A percentile compares a stretch with the other conserved stretches of the same genome.
Evolutionary conservation across 768 basidiomycete species (phyloP).

Genomic region (Suillus bovinus): DNA sequence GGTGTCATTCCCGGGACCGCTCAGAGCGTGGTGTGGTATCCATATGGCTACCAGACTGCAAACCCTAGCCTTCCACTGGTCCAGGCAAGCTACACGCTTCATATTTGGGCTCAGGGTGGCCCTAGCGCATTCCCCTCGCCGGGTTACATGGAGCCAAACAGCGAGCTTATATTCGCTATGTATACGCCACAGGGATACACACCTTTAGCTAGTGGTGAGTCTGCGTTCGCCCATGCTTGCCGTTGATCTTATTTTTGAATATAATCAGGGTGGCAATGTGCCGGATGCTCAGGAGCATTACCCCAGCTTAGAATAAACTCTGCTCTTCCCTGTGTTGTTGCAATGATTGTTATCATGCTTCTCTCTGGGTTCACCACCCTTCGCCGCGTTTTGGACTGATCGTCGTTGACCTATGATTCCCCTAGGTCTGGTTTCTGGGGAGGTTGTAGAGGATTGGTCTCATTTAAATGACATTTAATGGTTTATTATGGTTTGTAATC

Average conservation of each 20-base stretch:
- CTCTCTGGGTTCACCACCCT: conserved; percentile 36
- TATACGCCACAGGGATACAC: conserved; percentile 62
- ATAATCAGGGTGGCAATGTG: conserved; percentile 30
- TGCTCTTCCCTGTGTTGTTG: conserved; percentile 33
- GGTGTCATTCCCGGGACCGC: conserved; percentile 53
- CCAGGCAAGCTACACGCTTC: conserved; percentile 59
- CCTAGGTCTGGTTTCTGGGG: background rate
- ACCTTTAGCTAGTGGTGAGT: conserved; percentile 45
- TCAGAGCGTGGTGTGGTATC: conserved; percentile 58
- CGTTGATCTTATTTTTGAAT: background rate
- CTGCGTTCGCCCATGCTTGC: background rate
- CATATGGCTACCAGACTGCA: conserved; percentile 52
- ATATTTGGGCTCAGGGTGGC: conserved; percentile 57
- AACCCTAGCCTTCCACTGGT: conserved; percentile 57
- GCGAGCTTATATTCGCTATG: conserved; percentile 56
- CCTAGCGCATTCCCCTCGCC: conserved; percentile 46
- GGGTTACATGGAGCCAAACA: conserved; percentile 56
- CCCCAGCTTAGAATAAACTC: conserved; percentile 32
- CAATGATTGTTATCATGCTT: conserved; percentile 31
- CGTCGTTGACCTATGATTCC: background rate
- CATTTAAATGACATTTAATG: conserved; percentile 8
- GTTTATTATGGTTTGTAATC: background rate
- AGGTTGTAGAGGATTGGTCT: background rate
- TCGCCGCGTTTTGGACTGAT: conserved; percentile 31
- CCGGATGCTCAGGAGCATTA: conserved; percentile 31